Conservation (phyloP, 2,329 filamentous ascomycete genomes). For the Alternaria ventricosa region DNA sequence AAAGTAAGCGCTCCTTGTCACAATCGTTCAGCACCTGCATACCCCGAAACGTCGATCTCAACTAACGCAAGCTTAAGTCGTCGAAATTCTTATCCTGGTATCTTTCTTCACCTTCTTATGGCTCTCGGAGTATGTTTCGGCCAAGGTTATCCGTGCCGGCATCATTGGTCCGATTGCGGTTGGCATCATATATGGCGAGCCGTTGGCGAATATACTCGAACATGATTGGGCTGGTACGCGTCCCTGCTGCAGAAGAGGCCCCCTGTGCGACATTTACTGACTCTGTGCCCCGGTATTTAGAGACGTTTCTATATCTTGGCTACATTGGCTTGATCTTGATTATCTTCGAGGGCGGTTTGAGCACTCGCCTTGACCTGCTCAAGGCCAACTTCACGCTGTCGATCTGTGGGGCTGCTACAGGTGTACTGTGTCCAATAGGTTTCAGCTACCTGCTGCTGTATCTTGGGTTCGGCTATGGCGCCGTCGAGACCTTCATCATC, state of each 20-base stretch:
- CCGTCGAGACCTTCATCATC: conserved; percentile 38
- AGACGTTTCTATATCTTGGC: conserved; percentile 53
- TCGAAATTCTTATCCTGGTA: conserved; percentile 16
- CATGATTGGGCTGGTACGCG: conserved; percentile 12
- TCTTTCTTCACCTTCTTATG: conserved; percentile 20
- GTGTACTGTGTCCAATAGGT: conserved; percentile 53
- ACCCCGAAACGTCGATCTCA: neutral
- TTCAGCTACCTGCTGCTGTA: conserved; percentile 50
- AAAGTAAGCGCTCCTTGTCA: conserved; percentile 3
- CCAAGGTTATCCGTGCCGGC: conserved; percentile 14
- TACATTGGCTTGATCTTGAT: conserved; percentile 59
- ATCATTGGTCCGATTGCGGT: conserved; percentile 17
- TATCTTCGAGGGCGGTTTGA: conserved; percentile 60
- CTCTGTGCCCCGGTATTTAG: neutral
- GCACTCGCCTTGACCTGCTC: conserved; percentile 55
- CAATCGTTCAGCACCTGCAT: neutral
- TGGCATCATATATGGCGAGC: conserved; percentile 16
- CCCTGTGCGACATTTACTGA: neutral
- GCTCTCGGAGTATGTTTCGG: conserved; percentile 16
- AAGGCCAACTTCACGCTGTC: conserved; percentile 55
- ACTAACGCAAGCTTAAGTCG: conserved; percentile 5
- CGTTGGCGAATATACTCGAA: conserved; percentile 16
- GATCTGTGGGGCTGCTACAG: conserved; percentile 52
- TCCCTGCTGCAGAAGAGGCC: neutral
- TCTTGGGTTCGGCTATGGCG: conserved; percentile 52